Conservation (phyloP, 1,284 basidiomycete species). For the Pseudozyma tsukubaensis region DNA sequence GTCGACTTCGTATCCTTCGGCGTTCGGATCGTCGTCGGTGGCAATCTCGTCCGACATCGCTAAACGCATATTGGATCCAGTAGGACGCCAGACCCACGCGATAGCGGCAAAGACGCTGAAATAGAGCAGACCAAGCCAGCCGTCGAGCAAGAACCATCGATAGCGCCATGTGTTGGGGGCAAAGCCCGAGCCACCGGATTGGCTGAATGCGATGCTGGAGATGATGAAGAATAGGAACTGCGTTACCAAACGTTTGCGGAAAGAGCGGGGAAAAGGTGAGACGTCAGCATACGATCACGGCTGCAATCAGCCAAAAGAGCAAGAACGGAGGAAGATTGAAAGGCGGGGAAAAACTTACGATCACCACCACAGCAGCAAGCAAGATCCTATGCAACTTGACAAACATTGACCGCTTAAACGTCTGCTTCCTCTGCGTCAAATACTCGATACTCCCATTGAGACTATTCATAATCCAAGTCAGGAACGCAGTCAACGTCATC, state of each 20-base stretch:
- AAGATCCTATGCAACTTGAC: slow-evolving; percentile 83
- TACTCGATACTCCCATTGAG: slow-evolving; percentile 63
- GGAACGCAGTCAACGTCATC: slow-evolving; percentile 90
- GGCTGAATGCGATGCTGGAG: slow-evolving; percentile 89
- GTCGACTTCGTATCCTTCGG: slow-evolving; percentile 82
- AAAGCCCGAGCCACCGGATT: slow-evolving; percentile 89
- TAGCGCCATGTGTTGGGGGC: slow-evolving; percentile 91
- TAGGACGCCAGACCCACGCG: slow-evolving; percentile 92
- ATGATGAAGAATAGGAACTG: slow-evolving; percentile 83
- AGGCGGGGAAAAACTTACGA: slow-evolving; percentile 70
- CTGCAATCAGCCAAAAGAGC: too few relatives aligned
- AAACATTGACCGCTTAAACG: slow-evolving; percentile 69
- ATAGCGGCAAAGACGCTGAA: slow-evolving; percentile 79
- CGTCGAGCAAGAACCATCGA: slow-evolving; percentile 96
- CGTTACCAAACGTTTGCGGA: not conserved
- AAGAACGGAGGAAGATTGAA: not conserved
- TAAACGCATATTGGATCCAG: slow-evolving; percentile 84
- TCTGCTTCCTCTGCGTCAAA: slow-evolving; percentile 63
- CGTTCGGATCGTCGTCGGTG: slow-evolving; percentile 85
- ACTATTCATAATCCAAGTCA: slow-evolving; percentile 80
- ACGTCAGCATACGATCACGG: too few relatives aligned
- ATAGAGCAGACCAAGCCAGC: slow-evolving; percentile 82
- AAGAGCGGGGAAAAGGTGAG: not conserved
- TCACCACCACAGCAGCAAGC: slow-evolving; percentile 83
- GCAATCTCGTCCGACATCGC: slow-evolving; percentile 71